Evolutionary conservation across 371 early-diverging fungal genomes (phyloP), one percentile per base, ranked within the genome.

Genomic region (Cokeromyces recurvatus): DNA sequence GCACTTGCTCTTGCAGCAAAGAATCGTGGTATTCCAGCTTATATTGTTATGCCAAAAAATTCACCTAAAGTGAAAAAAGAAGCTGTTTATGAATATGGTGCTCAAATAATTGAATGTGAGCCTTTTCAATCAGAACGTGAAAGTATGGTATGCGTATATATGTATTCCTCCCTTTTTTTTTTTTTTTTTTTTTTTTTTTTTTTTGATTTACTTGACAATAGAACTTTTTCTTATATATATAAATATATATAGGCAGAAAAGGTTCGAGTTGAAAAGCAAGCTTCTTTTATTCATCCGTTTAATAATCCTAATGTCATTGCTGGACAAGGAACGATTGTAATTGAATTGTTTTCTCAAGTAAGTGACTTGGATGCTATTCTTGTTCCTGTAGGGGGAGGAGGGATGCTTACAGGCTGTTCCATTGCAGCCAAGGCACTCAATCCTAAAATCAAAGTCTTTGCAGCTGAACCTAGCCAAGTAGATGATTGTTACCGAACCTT

Each of bases 291-390:
- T 35, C 76, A 67, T 34, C 76, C 78, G 14, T 75, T 53, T 43
- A 63, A 78, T 11, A 60, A 78, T 20, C 57, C 59, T 1, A 27
- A 69, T 46, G 66, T 82, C 8, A 83, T 83, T 38, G 76, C 80
- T 17, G 83, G 83, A 5, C 81, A 83, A 43, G 83, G 81, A 16
- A 84, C 84, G 2, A 62, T 78, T 17, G 70, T 41, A 12, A 32
- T 51, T 2, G 82, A 81, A 43, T 41, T 75, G 4, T 29, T 80
- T 9, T 42, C 55, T 2, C 82, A 84, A 50, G 57, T 63, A 2
- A 44, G 56, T 6, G 60, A 62, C 14, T 50, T 81, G 19, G 82
- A 83, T 53, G 47, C 54, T 32, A 42, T 81, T 7, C 51, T 83
- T 25, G 55, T 77, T 7, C 78, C 79, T 22, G 72, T 72, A 0